Percentiles rank a stretch among this genome's conserved stretches.
These are phyloP conservation scores for Physcia stellaris DNA, from an alignment of 495 filamentous ascomycete species.

Conservation along the genomic window DNA sequence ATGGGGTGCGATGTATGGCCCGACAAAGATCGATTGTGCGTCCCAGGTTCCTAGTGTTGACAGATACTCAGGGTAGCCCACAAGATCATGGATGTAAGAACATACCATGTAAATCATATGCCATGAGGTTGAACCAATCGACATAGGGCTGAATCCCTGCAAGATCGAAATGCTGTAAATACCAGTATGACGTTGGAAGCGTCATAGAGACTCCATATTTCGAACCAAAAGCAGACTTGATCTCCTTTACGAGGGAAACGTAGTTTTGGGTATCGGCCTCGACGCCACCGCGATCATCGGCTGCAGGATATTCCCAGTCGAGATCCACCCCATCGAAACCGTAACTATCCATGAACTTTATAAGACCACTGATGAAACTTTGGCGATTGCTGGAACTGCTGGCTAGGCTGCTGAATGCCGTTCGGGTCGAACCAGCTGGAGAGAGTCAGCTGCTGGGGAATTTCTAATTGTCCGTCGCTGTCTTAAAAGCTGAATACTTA, in stretches of 20 bases:
- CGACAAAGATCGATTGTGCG: slow-evolving; percentile 6
- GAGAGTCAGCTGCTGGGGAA: no score
- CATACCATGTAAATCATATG: slow-evolving; percentile 30
- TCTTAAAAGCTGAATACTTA: slow-evolving; percentile 10
- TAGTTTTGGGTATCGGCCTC: slow-evolving; percentile 15
- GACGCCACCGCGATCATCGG: slow-evolving; percentile 17
- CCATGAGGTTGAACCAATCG: slow-evolving; percentile 46
- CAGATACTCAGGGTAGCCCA: slow-evolving; percentile 7
- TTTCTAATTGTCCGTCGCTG: no score
- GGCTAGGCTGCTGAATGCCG: slow-evolving; percentile 1
- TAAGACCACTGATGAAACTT: slow-evolving; percentile 24
- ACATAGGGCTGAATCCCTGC: slow-evolving; percentile 17
- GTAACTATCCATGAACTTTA: slow-evolving; percentile 27
- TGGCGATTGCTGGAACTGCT: slow-evolving; percentile 15
- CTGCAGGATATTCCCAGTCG: slow-evolving; percentile 21
- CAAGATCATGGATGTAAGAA: background rate
- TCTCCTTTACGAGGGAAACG: slow-evolving; percentile 15
- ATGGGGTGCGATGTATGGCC: slow-evolving; percentile 20
- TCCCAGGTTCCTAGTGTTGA: slow-evolving; percentile 23
- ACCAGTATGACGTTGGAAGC: slow-evolving; percentile 36
- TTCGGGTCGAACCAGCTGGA: slow-evolving; percentile 5
- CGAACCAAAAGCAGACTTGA: slow-evolving; percentile 11
- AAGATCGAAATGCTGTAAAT: slow-evolving; percentile 37
- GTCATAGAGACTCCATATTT: slow-evolving; percentile 30
- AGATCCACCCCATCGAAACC: slow-evolving; percentile 20